Evolutionary conservation across 495 filamentous ascomycete genomes (phyloP).

Genomic region (Penicillium goetzii): DNA sequence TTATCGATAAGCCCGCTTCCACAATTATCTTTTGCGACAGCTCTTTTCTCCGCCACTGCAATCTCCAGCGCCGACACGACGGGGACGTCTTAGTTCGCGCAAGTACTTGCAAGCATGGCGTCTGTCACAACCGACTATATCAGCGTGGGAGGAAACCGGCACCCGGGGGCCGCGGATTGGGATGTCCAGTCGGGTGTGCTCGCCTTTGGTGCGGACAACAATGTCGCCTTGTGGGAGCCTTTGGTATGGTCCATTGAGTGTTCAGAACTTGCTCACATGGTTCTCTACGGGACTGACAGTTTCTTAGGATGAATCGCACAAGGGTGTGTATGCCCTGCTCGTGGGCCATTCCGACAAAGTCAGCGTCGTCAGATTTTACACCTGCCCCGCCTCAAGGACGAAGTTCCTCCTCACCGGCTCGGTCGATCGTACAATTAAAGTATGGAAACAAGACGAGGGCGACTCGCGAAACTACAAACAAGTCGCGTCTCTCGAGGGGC

Average conservation of each 20-base stretch:
- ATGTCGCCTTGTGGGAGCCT: slow-evolving; percentile 88
- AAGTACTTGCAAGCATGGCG: slow-evolving; percentile 39
- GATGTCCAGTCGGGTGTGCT: slow-evolving; percentile 68
- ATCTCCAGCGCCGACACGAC: background rate
- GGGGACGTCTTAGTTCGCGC: background rate
- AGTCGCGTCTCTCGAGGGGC: slow-evolving; percentile 59
- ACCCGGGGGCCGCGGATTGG: slow-evolving; percentile 92
- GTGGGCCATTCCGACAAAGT: slow-evolving; percentile 81
- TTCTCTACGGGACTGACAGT: slow-evolving; percentile 13
- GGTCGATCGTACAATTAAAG: slow-evolving; percentile 74
- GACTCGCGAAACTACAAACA: slow-evolving; percentile 38
- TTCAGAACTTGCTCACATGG: slow-evolving; percentile 5
- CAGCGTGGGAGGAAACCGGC: slow-evolving; percentile 85
- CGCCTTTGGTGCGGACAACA: slow-evolving; percentile 87
- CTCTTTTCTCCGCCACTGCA: slow-evolving; percentile 27
- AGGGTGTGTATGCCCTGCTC: slow-evolving; percentile 71
- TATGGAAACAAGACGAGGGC: slow-evolving; percentile 60
- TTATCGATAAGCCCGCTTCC: slow-evolving; percentile 52
- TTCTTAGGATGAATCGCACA: slow-evolving; percentile 49
- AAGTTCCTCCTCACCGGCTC: slow-evolving; percentile 76
- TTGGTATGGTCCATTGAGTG: slow-evolving; percentile 59
- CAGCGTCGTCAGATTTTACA: slow-evolving; percentile 81
- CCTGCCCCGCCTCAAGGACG: slow-evolving; percentile 46
- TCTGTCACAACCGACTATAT: slow-evolving; percentile 63
- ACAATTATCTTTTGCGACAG: slow-evolving; percentile 32